These are phyloP conservation scores for Aspergillus asperescens DNA, from an alignment of 495 filamentous ascomycete species.

Conservation along the genomic window DNA sequence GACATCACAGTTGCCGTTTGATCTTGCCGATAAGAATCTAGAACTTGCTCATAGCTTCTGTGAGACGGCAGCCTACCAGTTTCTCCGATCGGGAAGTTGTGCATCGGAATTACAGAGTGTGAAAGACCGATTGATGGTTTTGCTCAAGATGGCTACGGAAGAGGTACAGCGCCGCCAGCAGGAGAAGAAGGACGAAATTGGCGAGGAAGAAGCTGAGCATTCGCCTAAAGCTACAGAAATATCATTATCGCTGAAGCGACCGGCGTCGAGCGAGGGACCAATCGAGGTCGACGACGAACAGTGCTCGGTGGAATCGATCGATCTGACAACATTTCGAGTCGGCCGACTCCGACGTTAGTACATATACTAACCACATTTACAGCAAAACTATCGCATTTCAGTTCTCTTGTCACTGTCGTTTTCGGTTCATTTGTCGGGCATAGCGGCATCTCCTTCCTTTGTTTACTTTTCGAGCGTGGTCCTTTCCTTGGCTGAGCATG, in stretches of 20 bases:
- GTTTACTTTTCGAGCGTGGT: slow-evolving; percentile 4
- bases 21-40: slow-evolving; percentile 67
- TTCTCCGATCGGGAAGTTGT: slow-evolving; percentile 79
- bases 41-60: slow-evolving; percentile 75
- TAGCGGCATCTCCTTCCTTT: slow-evolving; percentile 3
- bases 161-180: slow-evolving; percentile 38
- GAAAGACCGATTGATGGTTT: slow-evolving; percentile 47
- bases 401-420: background rate
- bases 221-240: slow-evolving; percentile 8
- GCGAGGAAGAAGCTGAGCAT: slow-evolving; percentile 13
- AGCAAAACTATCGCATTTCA: background rate
- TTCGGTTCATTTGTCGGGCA: background rate
- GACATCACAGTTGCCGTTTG: slow-evolving; percentile 43
- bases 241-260: slow-evolving; percentile 6
- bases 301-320: slow-evolving; percentile 36
- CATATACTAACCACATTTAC: background rate
- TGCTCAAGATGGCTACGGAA: slow-evolving; percentile 35
- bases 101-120: slow-evolving; percentile 64
- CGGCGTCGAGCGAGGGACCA: slow-evolving; percentile 16
- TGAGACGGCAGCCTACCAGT: slow-evolving; percentile 81
- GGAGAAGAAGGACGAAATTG: slow-evolving; percentile 29
- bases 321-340: slow-evolving; percentile 39
- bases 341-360: slow-evolving; percentile 19
- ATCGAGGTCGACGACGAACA: slow-evolving; percentile 44
- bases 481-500: slow-evolving; percentile 12